phyloP scores from a whole-genome alignment of 2,329 filamentous ascomycete species.

The Xylaria multiplex region DNA sequence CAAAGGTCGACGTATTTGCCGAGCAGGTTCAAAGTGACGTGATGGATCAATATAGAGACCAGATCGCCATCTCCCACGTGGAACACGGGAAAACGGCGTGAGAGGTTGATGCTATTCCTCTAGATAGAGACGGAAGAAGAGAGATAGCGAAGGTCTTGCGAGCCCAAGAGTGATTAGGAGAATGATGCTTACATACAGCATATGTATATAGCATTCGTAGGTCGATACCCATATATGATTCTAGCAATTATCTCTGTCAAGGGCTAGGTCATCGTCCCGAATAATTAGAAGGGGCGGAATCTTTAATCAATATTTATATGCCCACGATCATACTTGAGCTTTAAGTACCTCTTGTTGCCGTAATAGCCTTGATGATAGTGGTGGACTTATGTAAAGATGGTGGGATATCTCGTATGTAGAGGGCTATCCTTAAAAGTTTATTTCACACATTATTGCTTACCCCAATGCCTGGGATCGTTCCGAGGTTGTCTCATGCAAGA shows the following conservation, averaged over 20 bases:
- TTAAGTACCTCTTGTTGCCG: no score
- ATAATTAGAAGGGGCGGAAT: no score
- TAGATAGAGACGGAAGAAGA: not conserved
- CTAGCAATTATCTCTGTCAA: not conserved
- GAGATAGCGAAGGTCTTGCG: no score
- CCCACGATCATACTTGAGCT: not conserved
- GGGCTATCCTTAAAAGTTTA: not conserved
- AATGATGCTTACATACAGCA: slow-evolving; percentile 3
- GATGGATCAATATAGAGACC: slow-evolving; percentile 60
- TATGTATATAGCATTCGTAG: slow-evolving; percentile 2
- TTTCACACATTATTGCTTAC: no score
- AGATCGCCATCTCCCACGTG: slow-evolving; percentile 48
- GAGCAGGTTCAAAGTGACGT: slow-evolving; percentile 60
- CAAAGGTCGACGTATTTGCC: slow-evolving; percentile 66
- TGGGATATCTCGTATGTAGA: not conserved
- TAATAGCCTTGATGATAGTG: not conserved
- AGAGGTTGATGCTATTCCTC: not conserved
- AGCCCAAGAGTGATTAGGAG: not conserved
- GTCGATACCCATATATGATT: slow-evolving; percentile 17
- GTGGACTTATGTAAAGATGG: not conserved
- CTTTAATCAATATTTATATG: not conserved
- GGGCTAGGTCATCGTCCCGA: no score
- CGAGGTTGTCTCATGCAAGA: not conserved
- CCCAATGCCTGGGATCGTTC: not conserved
- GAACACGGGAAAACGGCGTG: slow-evolving; percentile 30